These are phyloP conservation scores for Pseudovirgaria hyperparasitica DNA, from an alignment of 2,329 filamentous ascomycete genomes.

Conservation along the genomic window DNA sequence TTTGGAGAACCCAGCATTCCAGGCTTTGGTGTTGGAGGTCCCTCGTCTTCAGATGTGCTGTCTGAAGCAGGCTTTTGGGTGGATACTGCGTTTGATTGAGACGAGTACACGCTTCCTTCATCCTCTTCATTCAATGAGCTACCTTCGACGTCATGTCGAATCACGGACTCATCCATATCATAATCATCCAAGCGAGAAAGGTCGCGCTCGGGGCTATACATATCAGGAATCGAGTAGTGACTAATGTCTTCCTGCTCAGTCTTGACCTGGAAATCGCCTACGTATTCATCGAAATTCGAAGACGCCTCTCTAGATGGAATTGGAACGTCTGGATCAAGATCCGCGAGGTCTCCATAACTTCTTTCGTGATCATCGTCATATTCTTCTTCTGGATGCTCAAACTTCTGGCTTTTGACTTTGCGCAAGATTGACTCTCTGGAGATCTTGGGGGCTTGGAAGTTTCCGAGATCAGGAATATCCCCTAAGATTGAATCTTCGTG, in stretches of 20 bases:
- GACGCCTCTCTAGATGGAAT: conserved; percentile 73
- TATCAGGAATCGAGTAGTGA: conserved; percentile 50
- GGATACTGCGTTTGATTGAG: conserved; percentile 23
- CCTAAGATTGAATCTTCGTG: conserved; percentile 23
- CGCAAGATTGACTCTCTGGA: conserved; percentile 88
- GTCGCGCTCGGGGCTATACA: conserved; percentile 41
- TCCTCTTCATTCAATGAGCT: conserved; percentile 31
- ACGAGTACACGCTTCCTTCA: conserved; percentile 46
- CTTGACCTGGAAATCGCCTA: conserved; percentile 48
- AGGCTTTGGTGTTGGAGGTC: conserved; percentile 33
- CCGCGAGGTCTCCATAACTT: conserved; percentile 37
- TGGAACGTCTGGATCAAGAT: conserved; percentile 74
- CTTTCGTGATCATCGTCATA: conserved; percentile 31
- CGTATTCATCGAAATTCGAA: conserved; percentile 45
- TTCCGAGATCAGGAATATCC: conserved; percentile 24
- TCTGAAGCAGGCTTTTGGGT: conserved; percentile 19
- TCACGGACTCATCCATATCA: conserved; percentile 38
- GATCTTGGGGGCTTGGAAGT: conserved; percentile 64
- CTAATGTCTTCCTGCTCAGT: conserved; percentile 48
- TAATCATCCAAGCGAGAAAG: conserved; percentile 32
- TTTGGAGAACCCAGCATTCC: conserved; percentile 14
- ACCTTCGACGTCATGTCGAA: conserved; percentile 36
- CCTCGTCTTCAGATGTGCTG: conserved; percentile 26
- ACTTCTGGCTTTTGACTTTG: conserved; percentile 57
- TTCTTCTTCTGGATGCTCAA: no score